Evolutionary conservation across 1,139 yeast species (phyloP), one percentile per base, ranked within the genome.

Genomic region (Lodderomyces elongisporus): DNA sequence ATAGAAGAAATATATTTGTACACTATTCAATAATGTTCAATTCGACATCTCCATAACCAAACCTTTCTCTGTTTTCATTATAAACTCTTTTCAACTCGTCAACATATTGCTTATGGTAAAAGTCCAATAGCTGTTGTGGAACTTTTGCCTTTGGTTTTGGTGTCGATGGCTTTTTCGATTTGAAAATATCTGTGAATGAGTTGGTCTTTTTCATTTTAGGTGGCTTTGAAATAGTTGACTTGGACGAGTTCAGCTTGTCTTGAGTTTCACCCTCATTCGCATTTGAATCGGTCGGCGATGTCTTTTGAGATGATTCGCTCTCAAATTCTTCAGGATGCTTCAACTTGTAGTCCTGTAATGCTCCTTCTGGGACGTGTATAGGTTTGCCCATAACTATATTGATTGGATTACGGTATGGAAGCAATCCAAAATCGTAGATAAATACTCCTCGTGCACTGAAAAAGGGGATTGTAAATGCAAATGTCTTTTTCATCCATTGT

Each of bases 381-480:
- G 98, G 96, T 26, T 64, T 64, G 0, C 98, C 98, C 29, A 84
- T 76, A 24, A 85, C 87, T 16, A 89, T 73, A 44, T 85, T 72
- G 36, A 91, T 82, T 1, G 89, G 87, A 38, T 80, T 74, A 44
- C 96, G 68, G 54, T 76, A 89, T 1, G 98, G 97, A 41, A 93
- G 60, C 27, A 91, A 63, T 0, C 98, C 98, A 60, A 85, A 85
- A 52, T 89, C 95, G 50, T 89, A 85, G 48, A 89, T 87, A 58
- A 91, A 88, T 1, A 91, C 72, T 0, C 98, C 97, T 33, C 97
- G 69, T 0, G 96, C 96, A 51, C 88, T 83, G 61, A 91, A 84
- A 39, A 91, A 74, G 1, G 98, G 98, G 12, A 91, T 52, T 0
- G 98, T 89, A 58, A 89, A 91, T 3, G 89, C 91, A 38, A 79